Conservation (phyloP, 495 filamentous ascomycete species). For the Astrothelium macrocarpum region DNA sequence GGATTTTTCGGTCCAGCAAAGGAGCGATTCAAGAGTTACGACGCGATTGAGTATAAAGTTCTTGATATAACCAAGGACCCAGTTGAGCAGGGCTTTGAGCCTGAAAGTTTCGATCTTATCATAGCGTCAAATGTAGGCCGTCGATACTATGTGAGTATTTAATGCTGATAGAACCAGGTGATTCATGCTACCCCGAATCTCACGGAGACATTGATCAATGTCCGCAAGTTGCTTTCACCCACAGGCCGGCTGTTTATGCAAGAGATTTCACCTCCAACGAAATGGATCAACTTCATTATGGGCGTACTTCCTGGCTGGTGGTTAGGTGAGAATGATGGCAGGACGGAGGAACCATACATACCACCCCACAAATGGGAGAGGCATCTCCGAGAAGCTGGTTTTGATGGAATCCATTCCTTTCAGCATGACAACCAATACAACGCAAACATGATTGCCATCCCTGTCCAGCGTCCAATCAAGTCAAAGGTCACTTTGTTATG, state of each 20-base stretch:
- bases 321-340: constrained; percentile 6
- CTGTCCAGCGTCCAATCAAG: background rate
- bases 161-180: constrained; percentile 5
- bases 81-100: constrained; percentile 17
- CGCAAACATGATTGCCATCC: background rate
- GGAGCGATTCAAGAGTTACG: constrained; percentile 11
- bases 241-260: constrained; percentile 17
- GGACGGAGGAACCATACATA: constrained; percentile 1
- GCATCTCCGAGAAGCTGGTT: constrained; percentile 17
- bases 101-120: constrained; percentile 15
- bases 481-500: background rate
- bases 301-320: constrained; percentile 13
- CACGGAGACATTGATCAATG: constrained; percentile 10
- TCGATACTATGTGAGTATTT: background rate
- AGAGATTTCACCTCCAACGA: constrained; percentile 9
- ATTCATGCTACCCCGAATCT: constrained; percentile 16
- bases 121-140: constrained; percentile 14
- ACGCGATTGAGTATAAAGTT: constrained; percentile 12
- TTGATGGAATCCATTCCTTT: constrained; percentile 21
- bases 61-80: constrained; percentile 22
- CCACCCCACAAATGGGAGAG: constrained; percentile 17
- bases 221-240: constrained; percentile 16
- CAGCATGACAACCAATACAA: background rate
- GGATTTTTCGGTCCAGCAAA: constrained; percentile 16
- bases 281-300: constrained; percentile 2